phyloP scores from a whole-genome alignment of 1,284 basidiomycete genomes.

The Gastroboletus turbinatus region DNA sequence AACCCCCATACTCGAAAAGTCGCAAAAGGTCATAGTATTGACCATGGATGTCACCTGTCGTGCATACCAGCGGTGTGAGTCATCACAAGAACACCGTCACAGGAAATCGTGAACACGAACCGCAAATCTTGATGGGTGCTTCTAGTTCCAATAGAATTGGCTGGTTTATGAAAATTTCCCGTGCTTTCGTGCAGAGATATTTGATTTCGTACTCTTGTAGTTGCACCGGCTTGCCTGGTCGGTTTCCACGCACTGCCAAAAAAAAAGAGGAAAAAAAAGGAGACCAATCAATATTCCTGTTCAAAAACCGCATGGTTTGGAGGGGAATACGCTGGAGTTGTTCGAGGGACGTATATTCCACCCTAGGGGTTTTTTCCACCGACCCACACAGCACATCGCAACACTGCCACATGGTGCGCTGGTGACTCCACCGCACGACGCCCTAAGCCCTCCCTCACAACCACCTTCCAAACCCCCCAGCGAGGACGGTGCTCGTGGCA shows the following conservation, averaged over 20 bases:
- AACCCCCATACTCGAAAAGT: constrained; percentile 93
- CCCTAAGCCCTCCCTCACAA: constrained; percentile 6
- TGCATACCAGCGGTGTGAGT: constrained; percentile 17
- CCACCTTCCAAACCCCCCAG: background rate
- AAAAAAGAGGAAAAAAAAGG: constrained; percentile 17
- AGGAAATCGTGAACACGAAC: constrained; percentile 49
- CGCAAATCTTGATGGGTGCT: constrained; percentile 96
- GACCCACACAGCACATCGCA: constrained; percentile 1
- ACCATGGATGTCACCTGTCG: constrained; percentile 87
- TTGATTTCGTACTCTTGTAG: constrained; percentile 96
- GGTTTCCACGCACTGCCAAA: constrained; percentile 80
- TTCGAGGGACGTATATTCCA: constrained; percentile 2
- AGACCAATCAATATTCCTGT: constrained; percentile 16
- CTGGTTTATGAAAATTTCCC: constrained; percentile 96
- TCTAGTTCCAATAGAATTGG: constrained; percentile 93
- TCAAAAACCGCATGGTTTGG: background rate
- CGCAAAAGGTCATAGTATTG: constrained; percentile 95
- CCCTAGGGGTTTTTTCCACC: constrained; percentile 7
- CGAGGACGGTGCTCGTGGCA: background rate
- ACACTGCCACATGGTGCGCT: constrained; percentile 22
- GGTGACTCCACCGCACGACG: constrained; percentile 2
- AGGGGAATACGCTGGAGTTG: constrained; percentile 1
- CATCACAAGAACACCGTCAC: constrained; percentile 6
- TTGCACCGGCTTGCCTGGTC: constrained; percentile 92
- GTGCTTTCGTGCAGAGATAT: constrained; percentile 90